phyloP scores from a whole-genome alignment of 2,329 filamentous ascomycete genomes.

The Ophiostoma himal-ulmi region DNA sequence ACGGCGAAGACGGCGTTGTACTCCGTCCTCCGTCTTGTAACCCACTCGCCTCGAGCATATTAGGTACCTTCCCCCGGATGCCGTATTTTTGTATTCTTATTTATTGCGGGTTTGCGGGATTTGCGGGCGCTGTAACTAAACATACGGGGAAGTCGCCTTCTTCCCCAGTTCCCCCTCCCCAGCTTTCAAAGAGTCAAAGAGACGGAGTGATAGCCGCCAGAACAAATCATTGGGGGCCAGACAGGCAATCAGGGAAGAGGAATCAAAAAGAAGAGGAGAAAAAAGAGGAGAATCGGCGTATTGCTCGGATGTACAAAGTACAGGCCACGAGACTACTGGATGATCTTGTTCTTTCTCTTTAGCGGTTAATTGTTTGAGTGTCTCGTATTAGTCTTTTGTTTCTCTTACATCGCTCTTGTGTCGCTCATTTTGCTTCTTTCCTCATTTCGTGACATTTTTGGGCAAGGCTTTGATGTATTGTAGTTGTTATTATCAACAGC shows the following conservation, averaged over 20 bases:
- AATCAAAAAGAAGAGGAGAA: background rate
- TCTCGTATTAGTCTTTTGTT: background rate
- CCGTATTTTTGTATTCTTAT: background rate
- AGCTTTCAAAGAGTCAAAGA: background rate
- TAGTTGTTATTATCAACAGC: background rate
- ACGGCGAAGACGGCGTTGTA: background rate
- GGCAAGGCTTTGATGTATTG: background rate
- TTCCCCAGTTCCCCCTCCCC: background rate
- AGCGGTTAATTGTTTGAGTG: background rate
- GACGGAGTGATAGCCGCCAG: background rate
- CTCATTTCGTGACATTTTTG: background rate
- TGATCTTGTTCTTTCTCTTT: background rate
- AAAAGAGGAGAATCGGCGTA: constrained; percentile 6
- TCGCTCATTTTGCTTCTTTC: background rate
- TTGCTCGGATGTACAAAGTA: background rate
- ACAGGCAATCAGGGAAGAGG: background rate
- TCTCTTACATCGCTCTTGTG: background rate
- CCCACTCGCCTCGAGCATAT: background rate
- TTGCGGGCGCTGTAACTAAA: background rate
- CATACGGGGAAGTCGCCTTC: background rate
- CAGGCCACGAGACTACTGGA: background rate
- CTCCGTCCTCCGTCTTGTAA: background rate
- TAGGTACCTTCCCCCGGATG: background rate
- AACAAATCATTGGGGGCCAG: background rate
- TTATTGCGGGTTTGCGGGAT: background rate